A percentile compares a stretch with the other conserved stretches of the same genome.
Evolutionary conservation across 208 protist species (phyloP).

Genomic region (Giardia muris): DNA sequence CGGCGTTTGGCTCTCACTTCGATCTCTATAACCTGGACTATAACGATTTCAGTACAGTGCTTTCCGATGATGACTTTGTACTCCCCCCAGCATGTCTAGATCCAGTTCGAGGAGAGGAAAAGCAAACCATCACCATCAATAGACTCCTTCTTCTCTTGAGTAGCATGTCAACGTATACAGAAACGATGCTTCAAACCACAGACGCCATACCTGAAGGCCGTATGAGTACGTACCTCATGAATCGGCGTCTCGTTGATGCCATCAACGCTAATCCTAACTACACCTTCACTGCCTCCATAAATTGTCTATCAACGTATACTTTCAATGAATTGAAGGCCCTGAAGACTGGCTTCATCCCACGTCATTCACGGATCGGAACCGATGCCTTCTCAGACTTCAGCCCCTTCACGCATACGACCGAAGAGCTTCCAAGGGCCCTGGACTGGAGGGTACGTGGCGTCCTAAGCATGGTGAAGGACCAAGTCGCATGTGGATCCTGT

Average conservation of each 20-base stretch:
- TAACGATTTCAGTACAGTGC: background rate
- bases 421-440: background rate
- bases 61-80: background rate
- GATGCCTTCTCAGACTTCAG: background rate
- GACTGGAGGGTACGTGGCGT: slow-evolving; percentile 18
- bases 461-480: slow-evolving; percentile 26
- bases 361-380: background rate
- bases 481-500: slow-evolving; percentile 33
- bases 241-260: background rate
- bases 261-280: background rate
- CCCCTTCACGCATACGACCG: background rate
- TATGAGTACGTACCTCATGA: background rate
- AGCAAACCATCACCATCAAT: background rate
- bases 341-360: background rate
- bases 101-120: background rate
- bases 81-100: background rate
- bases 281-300: background rate
- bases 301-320: background rate
- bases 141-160: background rate
- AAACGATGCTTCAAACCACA: no score
- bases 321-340: background rate
- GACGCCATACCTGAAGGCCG: no score
- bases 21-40: slow-evolving; percentile 19
- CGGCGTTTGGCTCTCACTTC: background rate
- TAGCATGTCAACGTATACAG: background rate